These are phyloP conservation scores for Penicillium paradoxum DNA, from an alignment of 495 filamentous ascomycete species.

Conservation along the genomic window DNA sequence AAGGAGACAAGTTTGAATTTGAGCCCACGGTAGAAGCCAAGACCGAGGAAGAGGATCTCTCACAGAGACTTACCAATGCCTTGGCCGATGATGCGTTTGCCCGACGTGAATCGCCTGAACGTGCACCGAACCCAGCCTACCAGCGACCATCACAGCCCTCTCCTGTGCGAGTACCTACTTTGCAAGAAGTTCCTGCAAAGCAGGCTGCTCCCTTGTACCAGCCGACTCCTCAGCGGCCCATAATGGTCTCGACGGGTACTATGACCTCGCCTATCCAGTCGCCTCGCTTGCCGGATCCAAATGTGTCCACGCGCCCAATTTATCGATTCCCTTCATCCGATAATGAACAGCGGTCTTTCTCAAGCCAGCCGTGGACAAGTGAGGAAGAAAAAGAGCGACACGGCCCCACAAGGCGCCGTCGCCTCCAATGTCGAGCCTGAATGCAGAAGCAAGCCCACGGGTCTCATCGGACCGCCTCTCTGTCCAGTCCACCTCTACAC, in stretches of 20 bases:
- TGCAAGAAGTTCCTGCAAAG: slow-evolving; percentile 21
- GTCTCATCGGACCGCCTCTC: slow-evolving; percentile 42
- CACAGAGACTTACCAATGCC: slow-evolving; percentile 70
- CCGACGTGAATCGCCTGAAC: slow-evolving; percentile 37
- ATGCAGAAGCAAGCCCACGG: slow-evolving; percentile 47
- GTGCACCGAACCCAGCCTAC: slow-evolving; percentile 19
- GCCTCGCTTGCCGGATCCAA: slow-evolving; percentile 43
- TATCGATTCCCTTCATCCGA: slow-evolving; percentile 58
- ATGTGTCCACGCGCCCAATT: slow-evolving; percentile 46
- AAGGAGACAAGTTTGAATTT: slow-evolving; percentile 86
- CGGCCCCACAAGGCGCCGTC: slow-evolving; percentile 23
- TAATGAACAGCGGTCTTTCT: slow-evolving; percentile 44
- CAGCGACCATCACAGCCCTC: slow-evolving; percentile 27
- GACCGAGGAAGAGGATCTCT: slow-evolving; percentile 57
- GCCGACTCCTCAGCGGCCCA: slow-evolving; percentile 53
- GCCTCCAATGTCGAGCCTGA: slow-evolving; percentile 26
- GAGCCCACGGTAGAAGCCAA: slow-evolving; percentile 47
- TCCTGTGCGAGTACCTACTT: slow-evolving; percentile 19
- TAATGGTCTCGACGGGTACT: slow-evolving; percentile 89
- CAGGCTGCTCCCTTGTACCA: slow-evolving; percentile 48
- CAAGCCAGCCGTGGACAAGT: slow-evolving; percentile 45
- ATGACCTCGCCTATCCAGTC: slow-evolving; percentile 79
- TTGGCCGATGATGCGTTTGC: slow-evolving; percentile 87
- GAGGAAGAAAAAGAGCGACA: slow-evolving; percentile 23
- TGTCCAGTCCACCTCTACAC: slow-evolving; percentile 59